Conservation (phyloP, 306 rosid species). For the Abrus pulchellus region DNA sequence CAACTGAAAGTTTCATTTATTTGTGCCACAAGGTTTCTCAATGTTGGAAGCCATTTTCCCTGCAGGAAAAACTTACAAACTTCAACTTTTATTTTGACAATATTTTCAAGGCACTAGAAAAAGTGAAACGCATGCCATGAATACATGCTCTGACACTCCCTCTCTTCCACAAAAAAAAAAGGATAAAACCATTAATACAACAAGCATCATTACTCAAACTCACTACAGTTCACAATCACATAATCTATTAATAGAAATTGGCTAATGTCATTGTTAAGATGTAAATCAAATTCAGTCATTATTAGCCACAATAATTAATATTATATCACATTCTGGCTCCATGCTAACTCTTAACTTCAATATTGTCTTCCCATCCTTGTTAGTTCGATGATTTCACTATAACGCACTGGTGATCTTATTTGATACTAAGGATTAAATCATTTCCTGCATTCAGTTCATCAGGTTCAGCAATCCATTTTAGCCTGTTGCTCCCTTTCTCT, state of each 20-base stretch:
- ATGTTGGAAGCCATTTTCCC: slow-evolving; percentile 91
- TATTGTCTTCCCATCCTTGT: not conserved
- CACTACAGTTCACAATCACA: slow-evolving; percentile 13
- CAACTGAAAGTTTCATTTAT: slow-evolving; percentile 87
- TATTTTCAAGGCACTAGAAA: slow-evolving; percentile 6
- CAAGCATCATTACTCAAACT: not conserved
- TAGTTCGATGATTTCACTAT: not conserved
- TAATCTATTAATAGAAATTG: slow-evolving; percentile 3
- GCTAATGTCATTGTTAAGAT: not conserved
- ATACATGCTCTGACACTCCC: not conserved
- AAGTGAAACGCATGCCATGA: not conserved
- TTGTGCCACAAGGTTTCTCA: slow-evolving; percentile 85
- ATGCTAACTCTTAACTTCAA: too few relatives aligned
- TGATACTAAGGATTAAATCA: not conserved
- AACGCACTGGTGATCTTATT: not conserved
- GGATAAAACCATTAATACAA: not conserved
- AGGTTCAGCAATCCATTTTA: not conserved
- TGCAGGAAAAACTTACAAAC: slow-evolving; percentile 46
- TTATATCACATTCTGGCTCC: not conserved
- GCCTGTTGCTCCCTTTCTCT: slow-evolving; percentile 4
- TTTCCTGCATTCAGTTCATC: slow-evolving; percentile 29
- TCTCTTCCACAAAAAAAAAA: not conserved
- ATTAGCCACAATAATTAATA: not conserved
- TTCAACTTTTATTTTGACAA: slow-evolving; percentile 37
- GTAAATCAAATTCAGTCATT: not conserved